Percentiles rank a stretch among this genome's conserved stretches.
Evolutionary conservation across 441 rosid species (phyloP).

Genomic region (Mallotus repandus): DNA sequence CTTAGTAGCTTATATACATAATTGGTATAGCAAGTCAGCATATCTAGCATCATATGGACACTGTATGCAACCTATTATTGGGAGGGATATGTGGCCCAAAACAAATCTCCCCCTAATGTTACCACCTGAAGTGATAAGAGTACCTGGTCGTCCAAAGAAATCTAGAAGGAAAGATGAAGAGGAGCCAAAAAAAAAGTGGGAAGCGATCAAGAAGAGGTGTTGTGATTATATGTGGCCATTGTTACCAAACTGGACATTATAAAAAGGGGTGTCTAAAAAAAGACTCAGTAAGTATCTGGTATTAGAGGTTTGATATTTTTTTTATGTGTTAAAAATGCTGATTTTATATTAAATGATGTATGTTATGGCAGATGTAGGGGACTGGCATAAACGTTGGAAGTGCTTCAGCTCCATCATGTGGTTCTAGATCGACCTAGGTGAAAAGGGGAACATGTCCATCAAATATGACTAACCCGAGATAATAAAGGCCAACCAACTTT

Average conservation of each 20-base stretch:
- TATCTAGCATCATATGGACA: background rate
- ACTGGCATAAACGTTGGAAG: no score
- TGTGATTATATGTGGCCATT: background rate
- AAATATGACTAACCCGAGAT: no score
- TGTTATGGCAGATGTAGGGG: no score
- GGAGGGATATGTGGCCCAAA: background rate
- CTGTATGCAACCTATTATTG: background rate
- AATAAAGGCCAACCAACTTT: no score
- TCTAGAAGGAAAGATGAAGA: background rate
- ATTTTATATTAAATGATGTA: no score
- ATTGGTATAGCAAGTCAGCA: background rate
- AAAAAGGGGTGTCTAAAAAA: background rate
- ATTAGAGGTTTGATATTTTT: no score
- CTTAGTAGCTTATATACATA: accelerated
- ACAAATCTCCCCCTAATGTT: background rate
- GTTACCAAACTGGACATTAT: background rate
- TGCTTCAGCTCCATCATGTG: no score
- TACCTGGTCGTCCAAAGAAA: background rate
- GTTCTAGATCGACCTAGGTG: no score
- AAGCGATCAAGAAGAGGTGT: background rate
- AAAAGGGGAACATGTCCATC: no score
- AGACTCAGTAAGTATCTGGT: no score
- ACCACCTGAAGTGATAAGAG: background rate
- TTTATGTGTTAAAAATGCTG: no score
- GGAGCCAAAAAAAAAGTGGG: background rate